Evolutionary conservation across 495 filamentous ascomycete genomes (phyloP).

Genomic region (Aspergillus cavernicola): DNA sequence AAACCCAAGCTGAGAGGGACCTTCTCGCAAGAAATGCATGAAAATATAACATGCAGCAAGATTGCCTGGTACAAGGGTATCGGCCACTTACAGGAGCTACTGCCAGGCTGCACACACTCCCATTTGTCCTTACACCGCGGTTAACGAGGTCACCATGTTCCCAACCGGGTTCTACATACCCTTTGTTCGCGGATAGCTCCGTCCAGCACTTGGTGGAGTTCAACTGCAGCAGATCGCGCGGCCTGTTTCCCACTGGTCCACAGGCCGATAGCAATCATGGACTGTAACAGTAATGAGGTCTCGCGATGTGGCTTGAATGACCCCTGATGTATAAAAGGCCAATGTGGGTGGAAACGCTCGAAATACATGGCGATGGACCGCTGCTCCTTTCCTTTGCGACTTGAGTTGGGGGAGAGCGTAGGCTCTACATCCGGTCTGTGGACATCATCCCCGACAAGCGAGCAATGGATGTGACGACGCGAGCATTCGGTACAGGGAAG

Average conservation of each 20-base stretch:
- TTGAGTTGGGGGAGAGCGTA: neutral
- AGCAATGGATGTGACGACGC: conserved; percentile 8
- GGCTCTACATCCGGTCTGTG: neutral
- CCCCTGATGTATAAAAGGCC: conserved; percentile 22
- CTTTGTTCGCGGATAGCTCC: conserved; percentile 17
- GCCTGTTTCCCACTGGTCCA: conserved; percentile 14
- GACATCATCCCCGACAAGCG: neutral
- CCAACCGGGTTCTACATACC: too few relatives aligned
- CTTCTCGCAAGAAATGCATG: conserved; percentile 4
- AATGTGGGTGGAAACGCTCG: conserved; percentile 12
- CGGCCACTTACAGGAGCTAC: conserved; percentile 10
- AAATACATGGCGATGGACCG: neutral
- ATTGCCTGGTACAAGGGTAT: conserved; percentile 23
- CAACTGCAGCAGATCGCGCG: conserved; percentile 11
- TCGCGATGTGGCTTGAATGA: conserved; percentile 18
- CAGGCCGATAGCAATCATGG: conserved; percentile 19
- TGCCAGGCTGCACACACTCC: neutral
- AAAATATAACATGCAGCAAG: conserved; percentile 19
- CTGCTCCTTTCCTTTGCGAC: neutral
- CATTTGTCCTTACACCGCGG: conserved; percentile 6
- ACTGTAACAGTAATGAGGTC: conserved; percentile 20
- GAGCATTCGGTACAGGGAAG: conserved; percentile 18
- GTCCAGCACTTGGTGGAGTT: conserved; percentile 13
- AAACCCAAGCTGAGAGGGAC: conserved; percentile 10
- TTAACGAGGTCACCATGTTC: too few relatives aligned